A percentile compares a stretch with the other conserved stretches of the same genome.
These are phyloP conservation scores for Begonia loranthoides DNA, from an alignment of 306 rosid species.

Conservation along the genomic window DNA sequence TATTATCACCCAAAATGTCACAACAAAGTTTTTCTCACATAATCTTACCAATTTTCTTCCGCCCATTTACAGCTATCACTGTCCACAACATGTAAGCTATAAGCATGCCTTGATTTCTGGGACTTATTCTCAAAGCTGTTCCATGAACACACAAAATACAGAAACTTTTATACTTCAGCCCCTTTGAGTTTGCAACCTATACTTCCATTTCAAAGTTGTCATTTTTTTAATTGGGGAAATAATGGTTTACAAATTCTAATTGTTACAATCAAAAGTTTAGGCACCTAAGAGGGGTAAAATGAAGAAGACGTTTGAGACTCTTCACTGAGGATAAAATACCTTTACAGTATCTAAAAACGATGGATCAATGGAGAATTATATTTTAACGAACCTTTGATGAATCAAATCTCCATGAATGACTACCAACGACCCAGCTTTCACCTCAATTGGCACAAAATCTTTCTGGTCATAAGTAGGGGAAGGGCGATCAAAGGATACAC, in stretches of 20 bases:
- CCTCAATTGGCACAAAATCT: conserved; percentile 85
- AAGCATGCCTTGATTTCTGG: conserved; percentile 83
- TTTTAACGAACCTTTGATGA: conserved; percentile 72
- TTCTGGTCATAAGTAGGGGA: conserved; percentile 56
- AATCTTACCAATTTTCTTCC: conserved; percentile 68
- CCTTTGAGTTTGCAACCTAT: no score
- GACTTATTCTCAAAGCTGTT: conserved; percentile 87
- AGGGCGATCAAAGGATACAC: conserved; percentile 70
- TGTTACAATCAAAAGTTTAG: no score
- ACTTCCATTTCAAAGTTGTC: no score
- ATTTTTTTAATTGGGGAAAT: no score
- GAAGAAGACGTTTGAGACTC: not conserved
- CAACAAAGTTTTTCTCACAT: not conserved
- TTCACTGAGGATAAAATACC: not conserved
- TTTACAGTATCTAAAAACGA: not conserved
- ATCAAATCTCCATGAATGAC: conserved; percentile 93
- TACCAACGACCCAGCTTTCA: conserved; percentile 78
- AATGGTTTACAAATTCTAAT: no score
- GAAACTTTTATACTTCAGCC: no score
- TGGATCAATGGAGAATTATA: conserved; percentile 5
- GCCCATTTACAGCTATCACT: conserved; percentile 92
- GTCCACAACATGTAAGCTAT: conserved; percentile 81
- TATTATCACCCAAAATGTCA: not conserved
- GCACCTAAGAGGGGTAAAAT: not conserved
- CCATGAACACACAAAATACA: conserved; percentile 9